Percentiles rank a stretch among this genome's conserved stretches.
Conservation (phyloP, 2,329 filamentous ascomycete genomes). For the Colletotrichum tamarilloi region DNA sequence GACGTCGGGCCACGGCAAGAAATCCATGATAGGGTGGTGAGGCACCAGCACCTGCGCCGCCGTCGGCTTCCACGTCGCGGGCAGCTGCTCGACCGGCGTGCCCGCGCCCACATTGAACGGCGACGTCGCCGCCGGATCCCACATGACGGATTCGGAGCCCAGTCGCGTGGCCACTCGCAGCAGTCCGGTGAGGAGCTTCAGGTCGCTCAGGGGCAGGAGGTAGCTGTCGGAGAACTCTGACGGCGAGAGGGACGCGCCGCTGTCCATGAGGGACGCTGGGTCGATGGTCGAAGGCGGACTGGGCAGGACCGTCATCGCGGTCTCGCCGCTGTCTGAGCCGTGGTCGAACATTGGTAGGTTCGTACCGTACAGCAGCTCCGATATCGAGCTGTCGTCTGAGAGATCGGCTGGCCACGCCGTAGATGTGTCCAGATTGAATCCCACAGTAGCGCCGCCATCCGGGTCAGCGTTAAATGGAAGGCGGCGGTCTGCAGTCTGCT, state of each 20-base stretch:
- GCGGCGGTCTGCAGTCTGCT: slow-evolving; percentile 6
- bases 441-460: slow-evolving; percentile 18
- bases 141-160: slow-evolving; percentile 53
- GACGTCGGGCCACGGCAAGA: slow-evolving; percentile 67
- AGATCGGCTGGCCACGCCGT: slow-evolving; percentile 6
- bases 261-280: slow-evolving; percentile 20
- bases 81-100: slow-evolving; percentile 52
- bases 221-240: slow-evolving; percentile 57
- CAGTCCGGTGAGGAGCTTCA: slow-evolving; percentile 60
- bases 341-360: not conserved
- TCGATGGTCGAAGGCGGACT: slow-evolving; percentile 23
- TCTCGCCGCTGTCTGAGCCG: not conserved
- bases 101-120: slow-evolving; percentile 53
- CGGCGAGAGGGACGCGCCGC: slow-evolving; percentile 27
- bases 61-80: slow-evolving; percentile 62
- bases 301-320: not conserved
- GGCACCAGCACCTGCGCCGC: slow-evolving; percentile 58
- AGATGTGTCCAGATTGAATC: slow-evolving; percentile 11
- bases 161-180: slow-evolving; percentile 60
- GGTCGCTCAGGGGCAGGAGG: slow-evolving; percentile 58
- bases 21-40: slow-evolving; percentile 68
- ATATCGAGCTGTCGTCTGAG: slow-evolving; percentile 6
- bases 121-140: slow-evolving; percentile 58
- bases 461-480: not conserved
- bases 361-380: slow-evolving; percentile 10